phyloP scores from a whole-genome alignment of 2,329 filamentous ascomycete genomes.

The Microdochium trichocladiopsis region DNA sequence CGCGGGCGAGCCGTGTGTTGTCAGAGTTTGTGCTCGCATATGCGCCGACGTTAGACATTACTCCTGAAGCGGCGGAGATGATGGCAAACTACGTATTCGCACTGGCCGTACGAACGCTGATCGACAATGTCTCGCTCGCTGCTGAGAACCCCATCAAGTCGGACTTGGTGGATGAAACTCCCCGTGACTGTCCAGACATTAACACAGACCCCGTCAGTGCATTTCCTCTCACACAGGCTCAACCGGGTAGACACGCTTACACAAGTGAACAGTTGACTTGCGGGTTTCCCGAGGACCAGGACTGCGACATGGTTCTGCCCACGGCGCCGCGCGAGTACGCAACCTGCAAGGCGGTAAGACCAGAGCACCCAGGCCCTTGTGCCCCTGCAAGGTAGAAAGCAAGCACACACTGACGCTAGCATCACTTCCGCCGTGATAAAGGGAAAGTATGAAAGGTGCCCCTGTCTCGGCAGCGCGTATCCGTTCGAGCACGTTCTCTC shows the following conservation, averaged over 20 bases:
- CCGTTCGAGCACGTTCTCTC: neutral
- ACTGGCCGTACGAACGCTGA: neutral
- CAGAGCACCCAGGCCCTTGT: no score
- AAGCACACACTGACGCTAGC: no score
- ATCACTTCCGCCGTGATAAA: neutral
- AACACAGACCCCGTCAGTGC: neutral
- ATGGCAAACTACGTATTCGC: neutral
- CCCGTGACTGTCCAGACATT: neutral
- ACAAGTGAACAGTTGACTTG: neutral
- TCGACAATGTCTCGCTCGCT: neutral
- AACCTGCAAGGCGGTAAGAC: neutral
- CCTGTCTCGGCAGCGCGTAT: neutral
- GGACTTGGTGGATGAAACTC: neutral
- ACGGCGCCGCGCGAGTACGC: neutral
- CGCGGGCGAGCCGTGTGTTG: neutral
- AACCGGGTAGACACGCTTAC: neutral
- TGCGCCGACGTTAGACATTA: neutral
- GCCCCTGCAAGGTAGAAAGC: no score
- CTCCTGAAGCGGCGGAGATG: neutral
- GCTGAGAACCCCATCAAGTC: neutral
- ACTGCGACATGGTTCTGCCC: neutral
- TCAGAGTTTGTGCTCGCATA: neutral
- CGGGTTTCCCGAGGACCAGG: neutral
- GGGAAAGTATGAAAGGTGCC: neutral
- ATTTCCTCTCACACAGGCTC: neutral